phyloP scores from a whole-genome alignment of 176 grass and related monocot species.

The Carex pumila region DNA sequence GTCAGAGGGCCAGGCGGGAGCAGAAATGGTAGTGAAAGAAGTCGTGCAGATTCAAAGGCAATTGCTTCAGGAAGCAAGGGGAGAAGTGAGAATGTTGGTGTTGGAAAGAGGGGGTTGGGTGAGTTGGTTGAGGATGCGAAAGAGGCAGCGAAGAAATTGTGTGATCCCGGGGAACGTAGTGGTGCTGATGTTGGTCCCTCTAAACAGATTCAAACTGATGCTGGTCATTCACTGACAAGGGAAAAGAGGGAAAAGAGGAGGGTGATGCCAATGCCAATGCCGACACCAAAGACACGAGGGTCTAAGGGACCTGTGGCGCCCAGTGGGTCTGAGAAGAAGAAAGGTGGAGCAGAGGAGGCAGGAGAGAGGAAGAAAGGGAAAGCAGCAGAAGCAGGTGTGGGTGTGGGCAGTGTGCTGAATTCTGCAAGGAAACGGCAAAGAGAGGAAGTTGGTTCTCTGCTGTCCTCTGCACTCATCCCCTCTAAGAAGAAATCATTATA shows the following conservation, averaged over 20 bases:
- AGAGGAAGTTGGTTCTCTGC: conserved; percentile 58
- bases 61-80: not conserved
- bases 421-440: conserved; percentile 63
- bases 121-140: not conserved
- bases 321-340: not conserved
- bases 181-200: not conserved
- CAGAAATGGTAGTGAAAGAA: not conserved
- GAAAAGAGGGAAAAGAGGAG: not conserved
- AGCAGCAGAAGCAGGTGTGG: conserved; percentile 14
- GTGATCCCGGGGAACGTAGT: not conserved
- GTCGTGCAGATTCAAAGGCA: not conserved
- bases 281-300: not conserved
- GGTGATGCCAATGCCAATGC: not conserved
- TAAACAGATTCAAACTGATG: not conserved
- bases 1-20: not conserved
- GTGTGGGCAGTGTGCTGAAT: conserved; percentile 38
- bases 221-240: not conserved
- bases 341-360: not conserved
- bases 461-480: conserved; percentile 70
- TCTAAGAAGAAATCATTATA: conserved; percentile 34
- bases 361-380: conserved; percentile 28
- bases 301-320: not conserved
- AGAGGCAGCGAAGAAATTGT: not conserved
- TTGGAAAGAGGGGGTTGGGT: not conserved
- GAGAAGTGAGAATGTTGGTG: not conserved